Base-by-base conservation (phyloP, 2,329 filamentous ascomycete species). In the Geoglossum cookeanum region DNA sequence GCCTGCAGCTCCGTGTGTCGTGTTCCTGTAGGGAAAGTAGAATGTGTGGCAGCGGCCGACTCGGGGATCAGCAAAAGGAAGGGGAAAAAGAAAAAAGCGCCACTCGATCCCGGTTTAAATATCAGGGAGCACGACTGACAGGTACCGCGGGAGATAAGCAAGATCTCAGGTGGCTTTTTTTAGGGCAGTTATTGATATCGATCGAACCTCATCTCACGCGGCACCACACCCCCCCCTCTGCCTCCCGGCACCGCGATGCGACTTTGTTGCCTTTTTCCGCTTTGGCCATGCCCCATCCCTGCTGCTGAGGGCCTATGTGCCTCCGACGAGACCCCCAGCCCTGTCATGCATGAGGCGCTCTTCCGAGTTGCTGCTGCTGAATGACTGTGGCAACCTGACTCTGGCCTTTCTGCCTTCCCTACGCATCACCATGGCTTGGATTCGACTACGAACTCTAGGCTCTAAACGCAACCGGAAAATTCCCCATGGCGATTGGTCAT, bases 271-370 rank as follows among this genome's bases (percentile, higher is more conserved):
- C 48, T 7, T 32, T 52, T 52, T 33, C 48, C 48, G 48, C 48
- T 52, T 52, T 52, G 48, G 48, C 48, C 48, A 52, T 32, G 27
- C 32, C 32, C 27, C 11, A 32, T 33, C 29, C 17, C 48, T 52
- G 48, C 48, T 33, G 8, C 27, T 15, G 22, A 27, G 9, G n/a
- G 32, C 27, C 13, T 52, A 33, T 29, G 27, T 30, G 48, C 32
- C 48, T 33, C 27, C 32, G 32, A n/a, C 48, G 11, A 15, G 15
- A 37, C 27, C 48, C 48, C 48, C 32, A 32, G 48, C 27, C 48
- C 48, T 33, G 48, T 52, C 48, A 33, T 52, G 48, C 48, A 52
- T 52, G 48, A 52, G 48, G 48, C 48, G 48, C 48, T 52, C 48
- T 32, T 52, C 48, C 48, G 48, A 52, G 33, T 9, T 33, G 8